A percentile compares a stretch with the other conserved stretches of the same genome.
These are phyloP conservation scores for Microcyclosporella mali DNA, from an alignment of 2,329 filamentous ascomycete species.

Conservation along the genomic window DNA sequence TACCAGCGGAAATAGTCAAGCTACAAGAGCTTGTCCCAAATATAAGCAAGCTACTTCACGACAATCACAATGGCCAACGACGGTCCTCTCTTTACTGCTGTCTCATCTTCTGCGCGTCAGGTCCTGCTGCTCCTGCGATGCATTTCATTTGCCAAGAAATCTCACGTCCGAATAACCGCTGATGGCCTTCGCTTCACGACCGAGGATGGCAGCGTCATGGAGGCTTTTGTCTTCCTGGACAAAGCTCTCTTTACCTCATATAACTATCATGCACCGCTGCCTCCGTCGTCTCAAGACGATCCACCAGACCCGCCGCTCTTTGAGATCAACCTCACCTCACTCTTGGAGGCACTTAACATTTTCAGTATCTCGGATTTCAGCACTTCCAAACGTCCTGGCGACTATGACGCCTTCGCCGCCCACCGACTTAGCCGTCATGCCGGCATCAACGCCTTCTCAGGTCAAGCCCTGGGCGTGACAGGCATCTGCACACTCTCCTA, in stretches of 20 bases:
- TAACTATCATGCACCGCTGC: constrained; percentile 54
- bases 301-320: constrained; percentile 59
- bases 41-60: not conserved
- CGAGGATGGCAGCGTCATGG: constrained; percentile 84
- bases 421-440: constrained; percentile 33
- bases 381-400: constrained; percentile 29
- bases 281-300: constrained; percentile 32
- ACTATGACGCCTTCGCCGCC: constrained; percentile 35
- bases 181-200: constrained; percentile 83
- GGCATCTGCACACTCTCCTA: constrained; percentile 85
- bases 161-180: constrained; percentile 69
- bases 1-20: too few relatives aligned
- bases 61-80: constrained; percentile 32
- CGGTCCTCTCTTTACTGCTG: constrained; percentile 61
- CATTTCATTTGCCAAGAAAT: constrained; percentile 55
- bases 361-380: constrained; percentile 61
- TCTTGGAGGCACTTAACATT: constrained; percentile 92
- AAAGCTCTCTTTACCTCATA: constrained; percentile 85
- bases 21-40: not conserved
- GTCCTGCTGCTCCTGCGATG: constrained; percentile 61
- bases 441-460: constrained; percentile 66
- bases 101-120: constrained; percentile 70
- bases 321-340: constrained; percentile 76
- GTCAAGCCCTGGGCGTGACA: constrained; percentile 73
- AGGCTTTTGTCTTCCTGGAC: constrained; percentile 81